These are phyloP conservation scores for Rhynchospora pubera DNA, from an alignment of 176 grass and related monocot genomes.

Conservation along the genomic window DNA sequence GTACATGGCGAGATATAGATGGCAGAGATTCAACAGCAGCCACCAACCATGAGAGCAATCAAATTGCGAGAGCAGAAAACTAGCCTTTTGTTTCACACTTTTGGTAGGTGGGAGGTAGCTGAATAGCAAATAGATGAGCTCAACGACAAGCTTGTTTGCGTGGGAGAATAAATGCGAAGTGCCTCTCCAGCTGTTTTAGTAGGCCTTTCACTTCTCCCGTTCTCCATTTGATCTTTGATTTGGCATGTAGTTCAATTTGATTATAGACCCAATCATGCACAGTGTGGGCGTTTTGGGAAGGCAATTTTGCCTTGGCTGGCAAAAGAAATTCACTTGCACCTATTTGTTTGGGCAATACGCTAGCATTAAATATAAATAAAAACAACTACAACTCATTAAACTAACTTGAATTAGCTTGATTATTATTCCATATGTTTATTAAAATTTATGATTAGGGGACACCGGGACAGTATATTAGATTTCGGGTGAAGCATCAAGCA, in stretches of 20 bases:
- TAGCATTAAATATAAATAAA: neutral
- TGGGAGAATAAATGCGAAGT: conserved; percentile 10
- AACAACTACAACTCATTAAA: neutral
- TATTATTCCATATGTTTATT: neutral
- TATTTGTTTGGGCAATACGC: neutral
- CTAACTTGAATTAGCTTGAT: neutral
- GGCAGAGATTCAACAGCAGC: conserved; percentile 11
- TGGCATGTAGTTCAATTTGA: neutral
- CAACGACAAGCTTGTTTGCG: conserved; percentile 18
- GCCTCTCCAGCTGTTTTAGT: conserved; percentile 16
- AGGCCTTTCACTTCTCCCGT: neutral
- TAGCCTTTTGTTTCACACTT: neutral
- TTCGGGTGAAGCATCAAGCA: neutral
- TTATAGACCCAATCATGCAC: neutral
- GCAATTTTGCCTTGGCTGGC: neutral
- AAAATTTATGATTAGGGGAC: neutral
- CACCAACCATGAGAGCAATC: neutral
- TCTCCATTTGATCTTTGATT: neutral
- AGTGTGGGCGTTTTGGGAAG: neutral
- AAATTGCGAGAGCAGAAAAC: neutral
- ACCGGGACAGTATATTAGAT: neutral
- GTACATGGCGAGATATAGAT: conserved; percentile 11
- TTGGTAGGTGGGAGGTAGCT: conserved; percentile 13
- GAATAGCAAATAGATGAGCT: neutral
- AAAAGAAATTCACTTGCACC: neutral